These are phyloP conservation scores for Pseudohalonectria lignicola DNA, from an alignment of 2,329 filamentous ascomycete genomes.

Conservation along the genomic window DNA sequence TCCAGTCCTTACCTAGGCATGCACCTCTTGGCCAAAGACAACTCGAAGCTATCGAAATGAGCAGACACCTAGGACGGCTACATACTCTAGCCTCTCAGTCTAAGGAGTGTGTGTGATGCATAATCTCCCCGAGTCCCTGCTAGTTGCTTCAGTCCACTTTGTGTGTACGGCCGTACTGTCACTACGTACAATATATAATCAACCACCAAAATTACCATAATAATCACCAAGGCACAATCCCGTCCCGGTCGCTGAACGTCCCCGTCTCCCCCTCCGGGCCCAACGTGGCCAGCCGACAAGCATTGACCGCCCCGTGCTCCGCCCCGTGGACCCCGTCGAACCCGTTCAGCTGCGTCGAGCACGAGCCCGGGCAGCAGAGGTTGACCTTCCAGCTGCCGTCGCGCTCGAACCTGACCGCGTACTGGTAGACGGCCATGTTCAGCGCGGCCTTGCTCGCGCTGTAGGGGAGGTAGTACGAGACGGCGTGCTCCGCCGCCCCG, in stretches of 20 bases:
- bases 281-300: conserved; percentile 13
- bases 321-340: conserved; percentile 6
- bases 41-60: no score
- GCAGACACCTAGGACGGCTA: no score
- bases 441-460: conserved; percentile 15
- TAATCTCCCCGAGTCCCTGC: neutral
- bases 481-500: neutral
- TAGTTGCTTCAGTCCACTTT: no score
- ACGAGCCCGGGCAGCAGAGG: conserved; percentile 12
- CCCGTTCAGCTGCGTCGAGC: conserved; percentile 14
- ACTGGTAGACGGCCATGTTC: conserved; percentile 13
- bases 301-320: conserved; percentile 11
- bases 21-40: no score
- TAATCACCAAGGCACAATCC: conserved; percentile 9
- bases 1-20: no score
- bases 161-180: no score
- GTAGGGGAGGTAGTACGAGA: conserved; percentile 7
- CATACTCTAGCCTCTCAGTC: no score
- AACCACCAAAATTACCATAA: no score
- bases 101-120: neutral
- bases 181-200: no score
- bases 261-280: conserved; percentile 12
- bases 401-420: conserved; percentile 10
- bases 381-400: conserved; percentile 16
- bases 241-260: conserved; percentile 10